phyloP scores from a whole-genome alignment of 352 stramenopile species.

The Phytopythium chamaehyphon region DNA sequence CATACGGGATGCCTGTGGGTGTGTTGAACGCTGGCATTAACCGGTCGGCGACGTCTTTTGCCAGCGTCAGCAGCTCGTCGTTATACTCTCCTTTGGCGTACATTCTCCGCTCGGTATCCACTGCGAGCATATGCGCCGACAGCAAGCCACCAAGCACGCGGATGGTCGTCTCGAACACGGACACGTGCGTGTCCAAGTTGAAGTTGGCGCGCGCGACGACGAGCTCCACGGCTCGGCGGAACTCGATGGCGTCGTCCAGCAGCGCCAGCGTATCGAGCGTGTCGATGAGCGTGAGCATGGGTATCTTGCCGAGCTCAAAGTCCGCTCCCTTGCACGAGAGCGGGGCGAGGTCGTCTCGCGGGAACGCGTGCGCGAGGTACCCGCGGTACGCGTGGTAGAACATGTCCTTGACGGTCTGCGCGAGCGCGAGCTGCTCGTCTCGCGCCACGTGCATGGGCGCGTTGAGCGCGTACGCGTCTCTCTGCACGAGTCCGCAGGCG shows the following conservation, averaged over 20 bases:
- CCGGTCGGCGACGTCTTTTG: constrained; percentile 93
- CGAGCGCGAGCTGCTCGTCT: constrained; percentile 48
- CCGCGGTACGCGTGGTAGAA: constrained; percentile 88
- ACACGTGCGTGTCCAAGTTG: constrained; percentile 86
- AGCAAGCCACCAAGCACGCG: constrained; percentile 88
- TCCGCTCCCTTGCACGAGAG: constrained; percentile 62
- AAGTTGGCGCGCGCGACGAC: constrained; percentile 65
- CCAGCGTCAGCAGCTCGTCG: constrained; percentile 89
- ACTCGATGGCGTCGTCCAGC: constrained; percentile 73
- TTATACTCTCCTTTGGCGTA: constrained; percentile 84
- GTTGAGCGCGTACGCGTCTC: constrained; percentile 62
- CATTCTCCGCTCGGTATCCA: constrained; percentile 47
- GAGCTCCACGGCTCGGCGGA: constrained; percentile 62
- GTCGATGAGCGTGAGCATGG: constrained; percentile 89
- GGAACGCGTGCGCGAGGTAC: constrained; percentile 83
- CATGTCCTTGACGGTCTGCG: constrained; percentile 78
- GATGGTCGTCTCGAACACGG: constrained; percentile 94
- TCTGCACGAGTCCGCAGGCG: constrained; percentile 66
- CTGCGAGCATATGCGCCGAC: constrained; percentile 83
- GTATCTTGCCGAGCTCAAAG: constrained; percentile 78
- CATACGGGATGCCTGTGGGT: constrained; percentile 94
- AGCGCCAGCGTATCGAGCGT: constrained; percentile 88
- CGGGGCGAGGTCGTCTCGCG: constrained; percentile 72
- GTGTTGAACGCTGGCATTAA: constrained; percentile 97
- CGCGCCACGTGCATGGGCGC: constrained; percentile 44